Base-by-base conservation (phyloP, 352 stramenopile species). In the Pythium oligandrum region DNA sequence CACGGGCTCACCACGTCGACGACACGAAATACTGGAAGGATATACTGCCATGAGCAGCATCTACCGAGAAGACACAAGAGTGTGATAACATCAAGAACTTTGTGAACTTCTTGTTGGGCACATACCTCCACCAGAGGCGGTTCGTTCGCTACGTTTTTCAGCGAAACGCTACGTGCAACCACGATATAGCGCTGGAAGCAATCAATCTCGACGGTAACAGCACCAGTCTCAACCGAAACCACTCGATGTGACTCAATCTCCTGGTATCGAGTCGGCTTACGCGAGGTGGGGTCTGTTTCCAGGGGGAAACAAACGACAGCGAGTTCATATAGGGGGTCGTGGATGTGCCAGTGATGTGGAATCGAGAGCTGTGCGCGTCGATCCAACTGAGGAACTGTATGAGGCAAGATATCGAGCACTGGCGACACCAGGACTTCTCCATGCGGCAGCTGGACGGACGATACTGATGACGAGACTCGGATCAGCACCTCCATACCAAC, bases 401-500 rank as follows among this genome's bases (percentile, higher is more conserved):
- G 37, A 12, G 80, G 78, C 3, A 76, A 26, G 7, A 89, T 31
- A 7, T 75, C 70, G 12, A 88, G 44, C 9, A 89, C 40, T 10
- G 48, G 52, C 36, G 77, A 88, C 9, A 82, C 60, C 10, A 89
- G 58, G 6, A 33, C 47, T 6, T 84, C 72, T 36, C 55, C 62
- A 32, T 38, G 34, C 7, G 5, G 10, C 4, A 59, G 38, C 4
- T 50, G n/a, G 9, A 4, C 12, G 3, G 1, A 34, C 17, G n/a
- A 26, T 17, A 44, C n/a, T 32, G 30, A 17, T 39, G 35, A 37
- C 1, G 2, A 2, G 2, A 44, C 42, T 11, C 64, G 63, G 17
- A 89, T 52, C 3, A 72, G 64, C 10, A 89, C 68, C 43, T 91
- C 68, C 48, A 71, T 70, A 11, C 75, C 81, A 3, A 69, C 46